A percentile compares a stretch with the other conserved stretches of the same genome.
Evolutionary conservation across 2,329 filamentous ascomycete species (phyloP).

Genomic region (Rhytidhysteron rufulum): DNA sequence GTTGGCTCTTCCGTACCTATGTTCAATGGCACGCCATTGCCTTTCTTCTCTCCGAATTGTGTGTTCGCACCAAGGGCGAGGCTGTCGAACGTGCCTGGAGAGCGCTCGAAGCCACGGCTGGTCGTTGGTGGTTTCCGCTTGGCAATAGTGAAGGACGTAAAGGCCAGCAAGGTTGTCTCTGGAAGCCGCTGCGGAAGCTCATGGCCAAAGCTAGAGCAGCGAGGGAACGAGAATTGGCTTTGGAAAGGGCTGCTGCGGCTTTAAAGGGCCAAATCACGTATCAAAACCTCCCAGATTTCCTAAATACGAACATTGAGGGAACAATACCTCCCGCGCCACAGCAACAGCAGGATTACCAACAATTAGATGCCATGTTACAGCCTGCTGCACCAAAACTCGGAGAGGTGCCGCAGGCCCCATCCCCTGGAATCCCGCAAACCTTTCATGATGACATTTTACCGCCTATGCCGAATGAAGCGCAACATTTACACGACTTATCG

Average conservation of each 20-base stretch:
- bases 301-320: conserved; percentile 10
- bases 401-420: conserved; percentile 15
- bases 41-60: conserved; percentile 59
- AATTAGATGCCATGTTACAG: conserved; percentile 26
- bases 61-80: conserved; percentile 53
- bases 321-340: conserved; percentile 15
- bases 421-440: conserved; percentile 8
- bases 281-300: conserved; percentile 8
- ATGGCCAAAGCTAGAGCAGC: conserved; percentile 56
- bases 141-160: conserved; percentile 19
- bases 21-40: conserved; percentile 64
- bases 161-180: conserved; percentile 51
- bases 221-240: conserved; percentile 48
- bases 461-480: conserved; percentile 6
- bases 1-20: conserved; percentile 62
- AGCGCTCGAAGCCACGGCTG: conserved; percentile 49
- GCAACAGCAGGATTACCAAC: conserved; percentile 7
- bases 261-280: conserved; percentile 18
- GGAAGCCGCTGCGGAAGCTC: conserved; percentile 60
- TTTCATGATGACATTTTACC: neutral
- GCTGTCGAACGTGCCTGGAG: conserved; percentile 59
- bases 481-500: conserved; percentile 18
- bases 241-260: conserved; percentile 31
- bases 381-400: conserved; percentile 24
- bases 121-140: conserved; percentile 39